A percentile compares a stretch with the other conserved stretches of the same genome.
Conservation (phyloP, 140 eudicot species). For the Ambrosia hybrid region DNA sequence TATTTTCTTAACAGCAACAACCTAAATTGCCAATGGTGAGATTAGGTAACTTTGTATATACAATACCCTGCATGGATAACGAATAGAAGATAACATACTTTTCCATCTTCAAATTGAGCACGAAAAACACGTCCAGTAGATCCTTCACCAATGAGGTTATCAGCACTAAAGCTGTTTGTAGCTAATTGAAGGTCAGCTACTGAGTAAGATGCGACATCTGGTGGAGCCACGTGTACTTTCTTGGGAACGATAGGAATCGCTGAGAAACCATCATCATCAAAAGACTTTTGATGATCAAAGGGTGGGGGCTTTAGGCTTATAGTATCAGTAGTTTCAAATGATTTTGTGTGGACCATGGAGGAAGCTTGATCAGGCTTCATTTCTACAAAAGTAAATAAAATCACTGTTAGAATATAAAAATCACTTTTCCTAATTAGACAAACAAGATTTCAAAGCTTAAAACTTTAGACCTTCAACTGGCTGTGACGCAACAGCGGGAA, state of each 20-base stretch:
- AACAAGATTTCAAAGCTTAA: slow-evolving; percentile 5
- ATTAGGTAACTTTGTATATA: not conserved
- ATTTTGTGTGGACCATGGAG: slow-evolving; percentile 23
- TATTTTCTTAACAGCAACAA: slow-evolving; percentile 64
- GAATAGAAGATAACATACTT: slow-evolving; percentile 29
- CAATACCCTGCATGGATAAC: not conserved
- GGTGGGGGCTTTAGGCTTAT: slow-evolving; percentile 33
- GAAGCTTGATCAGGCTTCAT: slow-evolving; percentile 39
- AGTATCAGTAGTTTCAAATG: slow-evolving; percentile 26
- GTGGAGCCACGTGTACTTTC: slow-evolving; percentile 33
- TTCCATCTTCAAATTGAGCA: slow-evolving; percentile 63
- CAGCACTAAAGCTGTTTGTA: slow-evolving; percentile 57
- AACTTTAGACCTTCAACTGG: slow-evolving; percentile 29
- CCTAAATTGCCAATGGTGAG: slow-evolving; percentile 34
- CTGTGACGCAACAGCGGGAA: slow-evolving; percentile 58
- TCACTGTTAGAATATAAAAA: not conserved
- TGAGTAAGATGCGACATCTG: slow-evolving; percentile 39
- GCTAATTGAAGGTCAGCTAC: slow-evolving; percentile 65
- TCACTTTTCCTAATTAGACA: not conserved
- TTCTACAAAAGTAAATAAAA: slow-evolving; percentile 23
- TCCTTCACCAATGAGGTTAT: slow-evolving; percentile 69
- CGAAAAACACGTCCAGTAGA: slow-evolving; percentile 66
- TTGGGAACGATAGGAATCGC: slow-evolving; percentile 28
- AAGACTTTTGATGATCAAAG: slow-evolving; percentile 29
- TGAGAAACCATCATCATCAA: slow-evolving; percentile 30